Evolutionary conservation across 495 filamentous ascomycete genomes (phyloP), one percentile per base, ranked within the genome.

Genomic region (Terfezia claveryi): DNA sequence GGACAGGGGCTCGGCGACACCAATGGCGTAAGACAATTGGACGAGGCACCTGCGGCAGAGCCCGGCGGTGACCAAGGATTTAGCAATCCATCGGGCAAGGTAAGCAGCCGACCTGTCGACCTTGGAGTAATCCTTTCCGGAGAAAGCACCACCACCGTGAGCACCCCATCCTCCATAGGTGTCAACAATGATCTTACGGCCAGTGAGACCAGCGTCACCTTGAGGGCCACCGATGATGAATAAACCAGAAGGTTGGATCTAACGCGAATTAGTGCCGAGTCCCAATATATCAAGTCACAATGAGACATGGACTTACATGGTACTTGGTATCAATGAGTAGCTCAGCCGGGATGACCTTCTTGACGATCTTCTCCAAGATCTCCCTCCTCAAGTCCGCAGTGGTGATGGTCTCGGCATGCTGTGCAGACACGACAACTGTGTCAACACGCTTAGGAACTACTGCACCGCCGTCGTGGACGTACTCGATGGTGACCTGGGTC

Each of bases 111-210:
- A 95, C 62, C 91, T 85, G 70, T 98, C 91, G 72, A 98, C 91
- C 78, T 98, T 98, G 74, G 87, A 94, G 83, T 94, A 98, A 70
- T 98, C 91, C 80, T 98, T 98, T 68, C 91, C 91, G 67, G 91
- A 96, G 83, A 98, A 98, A 70, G 91, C 91, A 79, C 91, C 91
- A 74, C 91, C 91, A 78, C 91, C 91, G 76, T 98, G 91, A 62
- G 91, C 91, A 74, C 91, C 91, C 91, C 91, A 98, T 65, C 91
- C 91, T 75, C 91, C 91, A 75, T 98, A 98, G 71, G 91, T 96
- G 73, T 98, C 91, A 68, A 98, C 91, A 66, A 98, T 98, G 78
- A 98, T 98, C 80, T 98, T 98, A 69, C 91, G 88, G 70, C 91
- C 91, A 60, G 91, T 98, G 54, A 98, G 78, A 79, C 91, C 91